Evolutionary conservation across 768 basidiomycete species (phyloP).

Genomic region (Rhodotorula kratochvilovae): DNA sequence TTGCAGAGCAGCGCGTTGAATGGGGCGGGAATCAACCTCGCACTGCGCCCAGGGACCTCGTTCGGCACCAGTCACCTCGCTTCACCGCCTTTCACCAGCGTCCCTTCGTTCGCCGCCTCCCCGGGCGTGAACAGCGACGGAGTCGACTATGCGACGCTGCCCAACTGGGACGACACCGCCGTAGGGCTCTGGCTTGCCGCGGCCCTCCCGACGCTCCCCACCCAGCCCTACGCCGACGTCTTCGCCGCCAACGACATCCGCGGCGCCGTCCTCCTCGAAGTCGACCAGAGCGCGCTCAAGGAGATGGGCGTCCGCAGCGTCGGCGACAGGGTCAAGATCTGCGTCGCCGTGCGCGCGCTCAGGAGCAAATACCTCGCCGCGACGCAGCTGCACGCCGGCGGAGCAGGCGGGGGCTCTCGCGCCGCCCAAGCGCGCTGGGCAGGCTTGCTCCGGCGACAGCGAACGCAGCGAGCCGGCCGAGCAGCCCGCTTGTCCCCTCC

Average conservation of each 20-base stretch:
- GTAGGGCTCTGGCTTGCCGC: constrained; percentile 70
- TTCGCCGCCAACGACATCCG: constrained; percentile 86
- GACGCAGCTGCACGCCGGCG: not conserved
- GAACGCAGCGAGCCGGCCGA: not conserved
- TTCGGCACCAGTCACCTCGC: constrained; percentile 6
- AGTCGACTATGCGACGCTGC: constrained; percentile 44
- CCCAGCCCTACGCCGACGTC: constrained; percentile 52
- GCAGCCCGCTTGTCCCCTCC: constrained; percentile 4
- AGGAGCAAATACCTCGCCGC: constrained; percentile 55
- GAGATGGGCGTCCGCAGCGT: constrained; percentile 85
- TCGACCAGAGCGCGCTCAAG: constrained; percentile 78
- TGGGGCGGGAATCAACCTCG: constrained; percentile 16
- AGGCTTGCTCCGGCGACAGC: not conserved
- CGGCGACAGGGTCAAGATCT: constrained; percentile 82
- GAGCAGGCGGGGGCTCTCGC: not conserved
- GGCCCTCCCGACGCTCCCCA: constrained; percentile 15
- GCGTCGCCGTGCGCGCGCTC: constrained; percentile 75
- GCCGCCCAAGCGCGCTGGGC: not conserved
- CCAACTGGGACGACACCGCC: constrained; percentile 46
- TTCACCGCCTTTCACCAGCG: not conserved
- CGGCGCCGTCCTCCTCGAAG: constrained; percentile 82
- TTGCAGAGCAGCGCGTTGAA: constrained; percentile 12
- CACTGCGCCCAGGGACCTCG: constrained; percentile 13
- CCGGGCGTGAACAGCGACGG: not conserved
- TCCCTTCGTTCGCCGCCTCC: not conserved